Evolutionary conservation across 2,329 filamentous ascomycete species (phyloP).

Genomic region (Talaromyces sp.): DNA sequence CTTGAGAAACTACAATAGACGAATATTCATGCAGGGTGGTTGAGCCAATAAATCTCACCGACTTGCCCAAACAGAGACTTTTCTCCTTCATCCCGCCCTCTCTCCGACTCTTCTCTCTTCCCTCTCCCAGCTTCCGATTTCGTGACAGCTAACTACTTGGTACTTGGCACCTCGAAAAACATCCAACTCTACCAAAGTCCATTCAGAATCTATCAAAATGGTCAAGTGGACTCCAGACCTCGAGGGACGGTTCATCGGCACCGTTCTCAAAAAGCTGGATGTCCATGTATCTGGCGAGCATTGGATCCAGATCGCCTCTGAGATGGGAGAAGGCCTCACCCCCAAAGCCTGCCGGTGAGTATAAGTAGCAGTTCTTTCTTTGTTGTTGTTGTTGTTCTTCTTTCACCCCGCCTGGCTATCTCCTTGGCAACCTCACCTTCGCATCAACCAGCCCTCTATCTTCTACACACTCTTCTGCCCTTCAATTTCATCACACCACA

Average conservation of each 20-base stretch:
- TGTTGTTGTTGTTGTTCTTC: background rate
- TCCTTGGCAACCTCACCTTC: background rate
- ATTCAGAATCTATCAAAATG: background rate
- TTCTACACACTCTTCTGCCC: background rate
- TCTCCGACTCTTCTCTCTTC: background rate
- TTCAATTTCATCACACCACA: background rate
- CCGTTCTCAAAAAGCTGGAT: background rate
- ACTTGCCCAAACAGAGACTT: background rate
- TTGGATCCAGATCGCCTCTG: background rate
- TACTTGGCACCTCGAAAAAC: background rate
- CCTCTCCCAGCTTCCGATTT: background rate
- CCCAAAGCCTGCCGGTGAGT: constrained; percentile 1
- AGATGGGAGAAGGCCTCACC: background rate
- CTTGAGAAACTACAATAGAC: background rate
- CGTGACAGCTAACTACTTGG: background rate
- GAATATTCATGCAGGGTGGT: background rate
- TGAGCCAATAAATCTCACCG: background rate
- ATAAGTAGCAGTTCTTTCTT: background rate
- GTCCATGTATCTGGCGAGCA: background rate
- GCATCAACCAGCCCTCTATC: background rate
- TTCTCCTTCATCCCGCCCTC: background rate
- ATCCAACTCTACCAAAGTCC: background rate
- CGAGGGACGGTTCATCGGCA: background rate
- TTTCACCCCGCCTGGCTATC: background rate
- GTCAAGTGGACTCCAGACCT: background rate